These are phyloP conservation scores for Claviceps spartinae DNA, from an alignment of 2,329 filamentous ascomycete genomes.

Conservation along the genomic window DNA sequence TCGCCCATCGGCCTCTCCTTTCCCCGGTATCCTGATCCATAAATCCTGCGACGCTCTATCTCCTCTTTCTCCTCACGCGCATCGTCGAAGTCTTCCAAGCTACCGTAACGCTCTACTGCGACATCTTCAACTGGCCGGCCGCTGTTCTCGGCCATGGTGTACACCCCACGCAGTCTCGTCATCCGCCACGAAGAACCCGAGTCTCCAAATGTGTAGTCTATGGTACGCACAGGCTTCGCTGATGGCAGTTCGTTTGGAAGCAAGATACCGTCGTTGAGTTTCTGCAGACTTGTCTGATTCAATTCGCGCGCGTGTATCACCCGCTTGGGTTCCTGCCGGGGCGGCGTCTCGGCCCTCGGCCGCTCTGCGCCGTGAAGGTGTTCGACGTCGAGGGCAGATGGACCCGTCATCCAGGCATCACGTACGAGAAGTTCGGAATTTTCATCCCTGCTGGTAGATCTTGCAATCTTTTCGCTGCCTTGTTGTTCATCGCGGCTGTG, in stretches of 20 bases:
- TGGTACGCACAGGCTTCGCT: conserved; percentile 34
- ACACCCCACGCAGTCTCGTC: conserved; percentile 83
- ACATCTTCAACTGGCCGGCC: conserved; percentile 66
- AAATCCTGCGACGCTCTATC: conserved; percentile 66
- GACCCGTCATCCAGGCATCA: conserved; percentile 91
- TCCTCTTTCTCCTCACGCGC: conserved; percentile 89
- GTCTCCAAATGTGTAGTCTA: conserved; percentile 81
- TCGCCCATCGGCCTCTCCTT: conserved; percentile 84
- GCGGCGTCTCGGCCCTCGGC: conserved; percentile 38
- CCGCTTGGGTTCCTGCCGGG: conserved; percentile 48
- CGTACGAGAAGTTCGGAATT: conserved; percentile 37
- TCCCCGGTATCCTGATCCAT: conserved; percentile 72
- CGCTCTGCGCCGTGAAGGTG: conserved; percentile 50
- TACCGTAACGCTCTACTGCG: conserved; percentile 69
- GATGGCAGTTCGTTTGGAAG: background rate
- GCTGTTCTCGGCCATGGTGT: conserved; percentile 61
- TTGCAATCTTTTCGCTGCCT: conserved; percentile 11
- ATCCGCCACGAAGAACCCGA: conserved; percentile 87
- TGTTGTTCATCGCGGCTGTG: conserved; percentile 35
- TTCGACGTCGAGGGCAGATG: conserved; percentile 69
- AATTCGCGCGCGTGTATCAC: conserved; percentile 70
- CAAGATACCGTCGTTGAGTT: conserved; percentile 37
- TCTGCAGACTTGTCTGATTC: conserved; percentile 46
- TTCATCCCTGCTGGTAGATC: background rate
- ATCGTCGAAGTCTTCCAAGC: conserved; percentile 75